Base-by-base conservation (phyloP, 2,329 filamentous ascomycete species). In the Aspergillus neoniger region DNA sequence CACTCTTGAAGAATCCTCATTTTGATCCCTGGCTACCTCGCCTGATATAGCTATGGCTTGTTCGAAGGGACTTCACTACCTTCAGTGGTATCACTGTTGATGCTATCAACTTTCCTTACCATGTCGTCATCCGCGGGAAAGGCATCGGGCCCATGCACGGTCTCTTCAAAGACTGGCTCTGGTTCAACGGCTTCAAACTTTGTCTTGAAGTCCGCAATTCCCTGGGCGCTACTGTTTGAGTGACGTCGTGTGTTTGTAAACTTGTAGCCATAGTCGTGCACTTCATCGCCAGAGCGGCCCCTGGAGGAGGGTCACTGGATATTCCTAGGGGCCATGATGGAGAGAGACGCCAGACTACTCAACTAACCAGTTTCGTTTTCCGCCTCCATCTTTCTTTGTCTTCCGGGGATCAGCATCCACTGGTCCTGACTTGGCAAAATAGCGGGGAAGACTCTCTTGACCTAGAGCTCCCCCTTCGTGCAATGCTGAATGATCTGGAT, bases 361-460 rank as follows among this genome's bases (percentile, higher is more conserved):
- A 21, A 71, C 89, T 78, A 86, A 96, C 94, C 94, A 99, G 79
- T 97, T 97, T 74, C 90, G 92, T 79, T 91, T 93, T 69, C 94
- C 94, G 68, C 86, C 90, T 65, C 94, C 94, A 73, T 96, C 91
- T 83, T 99, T 99, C 88, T 99, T 99, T 75, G 90, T 89, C 84
- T 96, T 95, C 79, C 91, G 92, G 63, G 95, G 94, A 74, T 96
- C 91, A 69, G 84, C 83, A 73, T 92, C 92, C 70, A 87, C 82
- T 74, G 90, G 89, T 67, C 94, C 94, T 62, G 86, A 81, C 82
- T 97, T 97, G 78, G 87, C 92, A 77, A 98, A 98, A 86, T 91
- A 98, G 74, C 92, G 91, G 73, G 95, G 94, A 28, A 96, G 81
- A 71, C 89, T 85, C 68, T 95, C 90, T 66, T 90, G 84, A 58